phyloP scores from a whole-genome alignment of 495 filamentous ascomycete species.

The Penicillium parvum region DNA sequence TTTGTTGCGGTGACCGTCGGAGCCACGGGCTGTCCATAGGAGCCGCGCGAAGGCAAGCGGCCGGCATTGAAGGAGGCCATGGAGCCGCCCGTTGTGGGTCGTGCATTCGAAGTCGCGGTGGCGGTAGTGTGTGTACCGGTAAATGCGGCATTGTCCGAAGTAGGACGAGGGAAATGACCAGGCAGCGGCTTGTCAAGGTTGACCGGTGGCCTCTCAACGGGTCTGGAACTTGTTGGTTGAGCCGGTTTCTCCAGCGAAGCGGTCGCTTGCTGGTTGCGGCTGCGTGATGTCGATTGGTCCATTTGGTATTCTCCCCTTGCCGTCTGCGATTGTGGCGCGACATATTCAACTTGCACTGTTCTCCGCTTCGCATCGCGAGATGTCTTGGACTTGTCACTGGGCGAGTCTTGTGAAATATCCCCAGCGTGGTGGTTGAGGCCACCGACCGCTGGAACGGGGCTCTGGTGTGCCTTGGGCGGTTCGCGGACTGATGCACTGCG shows the following conservation, averaged over 20 bases:
- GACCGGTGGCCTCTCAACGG: slow-evolving; percentile 12
- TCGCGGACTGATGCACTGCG: slow-evolving; percentile 92
- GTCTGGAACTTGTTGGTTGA: slow-evolving; percentile 1
- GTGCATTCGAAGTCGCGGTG: slow-evolving; percentile 48
- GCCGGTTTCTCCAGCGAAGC: slow-evolving; percentile 5
- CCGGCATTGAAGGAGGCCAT: slow-evolving; percentile 63
- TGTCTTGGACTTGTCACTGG: slow-evolving; percentile 57
- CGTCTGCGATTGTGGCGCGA: slow-evolving; percentile 83
- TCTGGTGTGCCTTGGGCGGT: slow-evolving; percentile 64
- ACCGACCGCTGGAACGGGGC: slow-evolving; percentile 53
- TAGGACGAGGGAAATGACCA: slow-evolving; percentile 49
- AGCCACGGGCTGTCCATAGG: slow-evolving; percentile 84
- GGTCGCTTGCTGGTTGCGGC: slow-evolving; percentile 10
- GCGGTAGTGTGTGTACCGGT: slow-evolving; percentile 40
- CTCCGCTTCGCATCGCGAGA: slow-evolving; percentile 80
- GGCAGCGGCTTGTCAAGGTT: slow-evolving; percentile 28
- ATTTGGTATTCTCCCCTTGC: slow-evolving; percentile 52
- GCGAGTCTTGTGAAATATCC: slow-evolving; percentile 65
- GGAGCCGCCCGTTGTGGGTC: slow-evolving; percentile 80
- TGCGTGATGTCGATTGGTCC: slow-evolving; percentile 12
- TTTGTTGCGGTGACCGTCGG: slow-evolving; percentile 87
- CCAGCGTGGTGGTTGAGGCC: slow-evolving; percentile 72
- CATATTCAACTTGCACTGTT: slow-evolving; percentile 98
- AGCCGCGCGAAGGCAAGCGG: slow-evolving; percentile 71
- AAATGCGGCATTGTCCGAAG: slow-evolving; percentile 52